A percentile compares a stretch with the other conserved stretches of the same genome.
Conservation (phyloP, 192 early-diverging fungal genomes). For the Linnemannia elongata region DNA sequence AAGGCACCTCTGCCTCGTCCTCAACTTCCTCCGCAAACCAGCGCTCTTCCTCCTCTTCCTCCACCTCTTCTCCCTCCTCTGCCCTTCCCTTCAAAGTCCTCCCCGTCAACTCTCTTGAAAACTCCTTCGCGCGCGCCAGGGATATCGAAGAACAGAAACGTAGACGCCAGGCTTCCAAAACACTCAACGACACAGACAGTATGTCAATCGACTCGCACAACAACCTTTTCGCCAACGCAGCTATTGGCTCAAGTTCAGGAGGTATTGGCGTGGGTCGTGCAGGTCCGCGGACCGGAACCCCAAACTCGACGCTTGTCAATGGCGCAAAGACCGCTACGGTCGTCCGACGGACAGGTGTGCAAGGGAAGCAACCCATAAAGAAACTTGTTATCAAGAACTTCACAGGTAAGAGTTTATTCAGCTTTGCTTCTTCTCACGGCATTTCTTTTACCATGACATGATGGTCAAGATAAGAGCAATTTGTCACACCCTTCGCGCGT, state of each 20-base stretch:
- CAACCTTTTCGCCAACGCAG: slow-evolving; percentile 20
- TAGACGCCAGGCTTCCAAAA: slow-evolving; percentile 18
- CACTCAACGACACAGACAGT: slow-evolving; percentile 6
- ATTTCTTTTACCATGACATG: not conserved
- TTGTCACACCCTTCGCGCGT: not conserved
- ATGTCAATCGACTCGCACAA: slow-evolving; percentile 39
- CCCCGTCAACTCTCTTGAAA: slow-evolving; percentile 43
- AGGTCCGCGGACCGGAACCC: slow-evolving; percentile 18
- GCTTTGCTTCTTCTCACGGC: not conserved
- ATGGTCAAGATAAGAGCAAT: not conserved
- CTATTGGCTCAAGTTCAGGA: slow-evolving; percentile 15
- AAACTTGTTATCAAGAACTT: slow-evolving; percentile 75
- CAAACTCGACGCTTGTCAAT: not conserved
- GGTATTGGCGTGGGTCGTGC: slow-evolving; percentile 35
- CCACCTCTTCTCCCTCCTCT: slow-evolving; percentile 25
- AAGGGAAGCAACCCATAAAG: slow-evolving; percentile 61
- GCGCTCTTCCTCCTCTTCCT: slow-evolving; percentile 9
- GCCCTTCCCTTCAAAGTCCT: slow-evolving; percentile 37
- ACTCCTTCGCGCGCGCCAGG: slow-evolving; percentile 50
- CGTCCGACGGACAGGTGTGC: slow-evolving; percentile 44
- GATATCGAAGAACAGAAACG: slow-evolving; percentile 46
- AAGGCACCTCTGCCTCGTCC: slow-evolving; percentile 23
- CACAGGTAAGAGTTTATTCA: slow-evolving; percentile 60
- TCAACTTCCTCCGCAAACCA: slow-evolving; percentile 17
- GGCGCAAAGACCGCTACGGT: slow-evolving; percentile 21